phyloP scores from a whole-genome alignment of 108 stramenopile genomes.

The Conticribra weissflogii region DNA sequence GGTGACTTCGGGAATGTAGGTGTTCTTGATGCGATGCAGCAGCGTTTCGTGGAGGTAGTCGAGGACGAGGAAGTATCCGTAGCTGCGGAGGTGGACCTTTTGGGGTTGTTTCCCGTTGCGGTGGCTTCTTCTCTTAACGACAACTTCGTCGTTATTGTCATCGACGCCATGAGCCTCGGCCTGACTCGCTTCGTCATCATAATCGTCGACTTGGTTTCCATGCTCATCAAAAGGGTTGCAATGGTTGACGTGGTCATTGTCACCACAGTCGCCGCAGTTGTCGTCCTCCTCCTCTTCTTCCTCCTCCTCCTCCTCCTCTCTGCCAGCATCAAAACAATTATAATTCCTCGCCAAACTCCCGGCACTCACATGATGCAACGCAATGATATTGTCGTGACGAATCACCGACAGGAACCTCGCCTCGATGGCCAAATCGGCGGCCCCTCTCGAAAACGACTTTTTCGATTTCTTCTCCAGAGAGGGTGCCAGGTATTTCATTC shows the following conservation, averaged over 20 bases:
- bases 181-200: background rate
- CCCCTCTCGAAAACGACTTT: slow-evolving; percentile 59
- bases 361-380: slow-evolving; percentile 60
- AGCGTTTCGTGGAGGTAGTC: slow-evolving; percentile 67
- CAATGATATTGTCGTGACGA: slow-evolving; percentile 71
- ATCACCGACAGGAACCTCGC: slow-evolving; percentile 60
- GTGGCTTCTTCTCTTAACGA: background rate
- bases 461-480: slow-evolving; percentile 53
- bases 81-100: slow-evolving; percentile 16
- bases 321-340: slow-evolving; percentile 31
- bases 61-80: slow-evolving; percentile 67
- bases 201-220: too few relatives aligned
- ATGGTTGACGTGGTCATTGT: too few relatives aligned
- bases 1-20: slow-evolving; percentile 30
- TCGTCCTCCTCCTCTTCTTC: slow-evolving; percentile 7
- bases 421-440: slow-evolving; percentile 75
- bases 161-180: background rate
- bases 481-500: slow-evolving; percentile 67
- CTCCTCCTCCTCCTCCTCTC: background rate
- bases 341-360: slow-evolving; percentile 48
- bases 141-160: background rate
- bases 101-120: background rate
- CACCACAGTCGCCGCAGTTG: too few relatives aligned
- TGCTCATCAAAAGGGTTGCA: too few relatives aligned
- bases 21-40: slow-evolving; percentile 44